Base-by-base conservation (phyloP, 2,329 filamentous ascomycete species). In the Phyllosticta capitalensis region DNA sequence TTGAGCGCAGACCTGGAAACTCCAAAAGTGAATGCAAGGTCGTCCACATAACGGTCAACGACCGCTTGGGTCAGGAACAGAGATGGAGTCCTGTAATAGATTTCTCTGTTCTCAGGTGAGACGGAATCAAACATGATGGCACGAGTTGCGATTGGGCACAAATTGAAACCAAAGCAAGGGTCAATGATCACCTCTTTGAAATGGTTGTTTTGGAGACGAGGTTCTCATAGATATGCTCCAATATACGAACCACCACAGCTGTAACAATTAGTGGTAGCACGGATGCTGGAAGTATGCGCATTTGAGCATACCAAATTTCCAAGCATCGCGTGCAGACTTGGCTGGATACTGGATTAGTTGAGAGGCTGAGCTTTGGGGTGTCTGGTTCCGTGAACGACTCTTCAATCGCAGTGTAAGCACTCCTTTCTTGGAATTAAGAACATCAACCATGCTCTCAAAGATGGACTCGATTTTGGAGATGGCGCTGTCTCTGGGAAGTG, bases 21-120 rank as follows among this genome's bases (percentile, higher is more conserved):
- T 0, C 80, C 79, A 17, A 94, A 79, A 0, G 88, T 90, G 59
- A 80, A 83, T 0, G 89, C 87, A 38, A 95, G 74, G 63, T 89
- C 85, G 66, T 94, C 88, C 0, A 94, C 82, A 52, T 89, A 83
- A 28, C 79, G 78, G 68, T 94, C 86, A 0, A 94, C 88, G 14
- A 83, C 77, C 17, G 72, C 68, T 69, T 94, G 90, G 55, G 78
- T 84, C 20, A 79, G 78, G 67, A 94, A 95, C 0, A 95, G 75
- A 9, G 84, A 80, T 4, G 86, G 83, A 64, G 91, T 81, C 65
- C 89, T 84, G 68, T 95, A 95, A 70, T 86, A 95, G 3, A 95
- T 84, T 66, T 89, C 88, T 62, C 89, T 92, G 62, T n/a, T 3
- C 26, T 57, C 12, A 12, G 10, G 4, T 20, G 33, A 51, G 52